Percentiles rank a stretch among this genome's conserved stretches.
Evolutionary conservation across 495 filamentous ascomycete genomes (phyloP).

Genomic region (Articulospora tetracladia): DNA sequence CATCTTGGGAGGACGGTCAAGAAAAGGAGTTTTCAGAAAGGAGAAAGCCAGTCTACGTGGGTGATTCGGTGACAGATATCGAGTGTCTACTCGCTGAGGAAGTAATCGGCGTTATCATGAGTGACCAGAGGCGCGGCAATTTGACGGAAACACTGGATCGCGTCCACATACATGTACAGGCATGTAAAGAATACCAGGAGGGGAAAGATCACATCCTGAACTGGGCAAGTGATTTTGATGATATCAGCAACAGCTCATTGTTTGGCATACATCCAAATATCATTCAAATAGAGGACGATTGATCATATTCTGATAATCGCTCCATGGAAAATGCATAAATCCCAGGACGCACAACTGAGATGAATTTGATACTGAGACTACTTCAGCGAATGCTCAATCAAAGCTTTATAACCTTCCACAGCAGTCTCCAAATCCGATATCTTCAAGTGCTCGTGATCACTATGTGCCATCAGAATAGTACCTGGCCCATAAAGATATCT

Average conservation of each 20-base stretch:
- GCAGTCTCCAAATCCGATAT: conserved; percentile 64
- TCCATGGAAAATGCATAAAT: conserved; percentile 4
- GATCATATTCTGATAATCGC: not conserved
- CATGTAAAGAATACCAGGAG: not conserved
- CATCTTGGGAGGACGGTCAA: not conserved
- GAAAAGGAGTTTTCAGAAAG: not conserved
- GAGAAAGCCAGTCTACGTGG: conserved; percentile 17
- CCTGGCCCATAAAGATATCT: conserved; percentile 87
- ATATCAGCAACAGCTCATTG: conserved; percentile 14
- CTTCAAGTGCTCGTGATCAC: conserved; percentile 74
- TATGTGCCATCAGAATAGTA: conserved; percentile 84
- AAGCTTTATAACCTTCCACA: conserved; percentile 65
- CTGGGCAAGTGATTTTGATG: conserved; percentile 15
- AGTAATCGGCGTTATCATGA: conserved; percentile 14
- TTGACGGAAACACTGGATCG: conserved; percentile 10
- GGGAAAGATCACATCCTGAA: not conserved
- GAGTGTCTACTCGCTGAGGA: conserved; percentile 16
- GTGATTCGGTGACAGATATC: conserved; percentile 25
- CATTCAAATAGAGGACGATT: not conserved
- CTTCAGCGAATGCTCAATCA: conserved; percentile 51
- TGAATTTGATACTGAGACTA: not conserved
- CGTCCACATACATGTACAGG: conserved; percentile 4
- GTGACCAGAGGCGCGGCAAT: conserved; percentile 9
- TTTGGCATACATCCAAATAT: not conserved
- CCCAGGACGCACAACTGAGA: too few relatives aligned